Base-by-base conservation (phyloP, 2,329 filamentous ascomycete species). In the Ascochyta pisi region DNA sequence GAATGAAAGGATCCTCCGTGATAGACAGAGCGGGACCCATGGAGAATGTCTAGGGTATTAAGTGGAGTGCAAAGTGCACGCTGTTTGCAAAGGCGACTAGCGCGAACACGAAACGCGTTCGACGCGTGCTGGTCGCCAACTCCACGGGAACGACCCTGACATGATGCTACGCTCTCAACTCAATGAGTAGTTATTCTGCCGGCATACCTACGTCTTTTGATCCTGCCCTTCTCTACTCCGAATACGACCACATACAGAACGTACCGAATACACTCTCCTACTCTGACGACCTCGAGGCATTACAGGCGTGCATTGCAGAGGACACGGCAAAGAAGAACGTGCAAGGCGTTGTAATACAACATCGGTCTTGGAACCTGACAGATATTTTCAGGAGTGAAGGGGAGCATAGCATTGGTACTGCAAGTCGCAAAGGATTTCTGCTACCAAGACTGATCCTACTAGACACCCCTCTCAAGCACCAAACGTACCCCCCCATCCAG, bases 341-440 rank as follows among this genome's bases (percentile, higher is more conserved):
- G 38, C 66, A 75, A 43, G 76, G 79, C 27, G 69, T 81, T 15
- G 81, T 83, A 6, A 83, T 84, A 47, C 81, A 82, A 50, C 79
- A 84, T 63, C 73, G 82, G 50, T 76, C 76, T 53, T 84, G 81
- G 78, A 77, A 76, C 40, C 60, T 77, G 9, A 62, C 62, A 34
- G 81, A 83, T 35, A 73, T 76, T 15, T 84, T 84, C 62, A 73
- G 75, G 54, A 84, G 81, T 60, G 82, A 84, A 54, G 77, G 73
- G 44, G 78, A 81, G 34, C 50, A 63, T n/a, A 29, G 61, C 40
- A 67, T 73, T 62, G 73, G 74, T 77, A 75, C 57, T 62, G 44
- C 44, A 24, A 42, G 51, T 45, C 29, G 50, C 47, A 35, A 27
- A 12, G 23, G 29, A 37, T 27, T 47, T 43, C 19, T n/a, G 39